Conservation (phyloP, 2,329 filamentous ascomycete species). For the Phoma herbarum region DNA sequence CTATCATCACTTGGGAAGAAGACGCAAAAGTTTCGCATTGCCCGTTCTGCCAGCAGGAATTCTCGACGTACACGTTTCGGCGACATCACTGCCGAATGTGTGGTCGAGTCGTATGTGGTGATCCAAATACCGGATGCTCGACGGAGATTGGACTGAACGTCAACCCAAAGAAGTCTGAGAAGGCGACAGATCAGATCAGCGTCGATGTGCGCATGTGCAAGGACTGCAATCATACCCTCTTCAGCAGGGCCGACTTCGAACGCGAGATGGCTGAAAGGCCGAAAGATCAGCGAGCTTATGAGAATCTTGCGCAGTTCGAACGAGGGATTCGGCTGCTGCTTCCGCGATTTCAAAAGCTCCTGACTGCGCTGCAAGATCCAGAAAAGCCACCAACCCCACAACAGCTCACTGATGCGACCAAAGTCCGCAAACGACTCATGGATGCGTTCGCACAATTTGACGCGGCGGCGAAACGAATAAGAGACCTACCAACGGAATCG, state of each 20-base stretch:
- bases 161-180: slow-evolving; percentile 51
- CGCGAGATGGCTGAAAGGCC: slow-evolving; percentile 73
- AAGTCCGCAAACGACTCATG: slow-evolving; percentile 87
- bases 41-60: slow-evolving; percentile 96
- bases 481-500: slow-evolving; percentile 78
- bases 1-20: slow-evolving; percentile 94
- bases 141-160: slow-evolving; percentile 83
- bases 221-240: slow-evolving; percentile 79
- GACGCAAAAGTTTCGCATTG: slow-evolving; percentile 82
- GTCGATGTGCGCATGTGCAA: slow-evolving; percentile 91
- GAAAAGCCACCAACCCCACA: slow-evolving; percentile 70
- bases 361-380: slow-evolving; percentile 76
- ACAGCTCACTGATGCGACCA: slow-evolving; percentile 85
- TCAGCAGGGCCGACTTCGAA: slow-evolving; percentile 79
- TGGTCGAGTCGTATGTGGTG: slow-evolving; percentile 90
- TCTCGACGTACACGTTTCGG: slow-evolving; percentile 90
- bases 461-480: slow-evolving; percentile 78
- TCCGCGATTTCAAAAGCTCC: slow-evolving; percentile 82
- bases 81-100: slow-evolving; percentile 95
- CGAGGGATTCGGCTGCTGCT: slow-evolving; percentile 82
- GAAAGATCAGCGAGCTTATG: slow-evolving; percentile 80
- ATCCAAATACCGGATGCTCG: slow-evolving; percentile 84
- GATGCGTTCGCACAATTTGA: slow-evolving; percentile 92
- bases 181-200: slow-evolving; percentile 65
- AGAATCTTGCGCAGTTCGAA: slow-evolving; percentile 86